Evolutionary conservation across 169 alveolate species (phyloP).

Genomic region (Plasmodium fragile): DNA sequence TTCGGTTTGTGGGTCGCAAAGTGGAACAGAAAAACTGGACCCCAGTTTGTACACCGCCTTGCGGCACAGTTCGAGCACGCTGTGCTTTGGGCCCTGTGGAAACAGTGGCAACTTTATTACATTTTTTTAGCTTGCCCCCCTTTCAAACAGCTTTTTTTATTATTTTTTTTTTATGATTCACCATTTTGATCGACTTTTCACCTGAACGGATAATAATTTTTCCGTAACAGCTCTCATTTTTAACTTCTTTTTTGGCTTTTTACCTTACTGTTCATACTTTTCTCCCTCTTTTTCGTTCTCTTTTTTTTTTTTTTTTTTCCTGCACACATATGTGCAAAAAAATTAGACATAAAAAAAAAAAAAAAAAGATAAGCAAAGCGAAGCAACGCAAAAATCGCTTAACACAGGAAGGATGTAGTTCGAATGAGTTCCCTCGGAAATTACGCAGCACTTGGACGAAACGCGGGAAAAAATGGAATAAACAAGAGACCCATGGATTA

Average conservation of each 20-base stretch:
- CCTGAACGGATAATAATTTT: not conserved
- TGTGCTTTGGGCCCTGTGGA: not conserved
- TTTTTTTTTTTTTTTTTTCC: constrained; percentile 33
- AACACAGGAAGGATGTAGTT: not conserved
- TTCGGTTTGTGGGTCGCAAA: not conserved
- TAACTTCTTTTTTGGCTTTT: constrained; percentile 9
- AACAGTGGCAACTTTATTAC: not conserved
- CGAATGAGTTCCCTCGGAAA: not conserved
- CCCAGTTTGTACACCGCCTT: not conserved
- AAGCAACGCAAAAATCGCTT: not conserved
- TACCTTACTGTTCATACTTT: not conserved
- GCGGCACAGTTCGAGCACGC: not conserved
- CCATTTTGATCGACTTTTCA: not conserved
- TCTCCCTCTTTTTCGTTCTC: not conserved
- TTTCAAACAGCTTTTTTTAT: not conserved
- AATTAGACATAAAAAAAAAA: constrained; percentile 51
- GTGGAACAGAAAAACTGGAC: not conserved
- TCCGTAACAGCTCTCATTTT: constrained; percentile 16
- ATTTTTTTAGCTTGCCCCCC: not conserved
- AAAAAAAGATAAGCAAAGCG: not conserved
- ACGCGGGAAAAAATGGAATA: not conserved
- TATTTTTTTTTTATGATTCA: not conserved
- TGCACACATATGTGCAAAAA: constrained; percentile 58
- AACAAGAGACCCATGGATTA: not conserved
- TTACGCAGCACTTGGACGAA: not conserved